phyloP scores from a whole-genome alignment of 1,284 basidiomycete species.

The Anthracocystis panici-leucophaei region DNA sequence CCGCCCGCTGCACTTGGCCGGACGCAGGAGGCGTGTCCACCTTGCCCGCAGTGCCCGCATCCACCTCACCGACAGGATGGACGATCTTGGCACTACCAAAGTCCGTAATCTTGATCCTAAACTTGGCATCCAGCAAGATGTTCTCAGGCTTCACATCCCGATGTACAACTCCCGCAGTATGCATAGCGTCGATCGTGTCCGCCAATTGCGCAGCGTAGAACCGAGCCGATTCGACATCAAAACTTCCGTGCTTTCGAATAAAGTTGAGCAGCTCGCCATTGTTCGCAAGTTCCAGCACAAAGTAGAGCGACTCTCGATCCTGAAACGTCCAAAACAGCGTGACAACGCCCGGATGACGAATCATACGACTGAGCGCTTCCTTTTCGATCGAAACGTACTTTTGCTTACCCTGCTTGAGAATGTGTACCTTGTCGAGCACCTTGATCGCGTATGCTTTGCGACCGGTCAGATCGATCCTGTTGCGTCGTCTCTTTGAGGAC shows the following conservation, averaged over 20 bases:
- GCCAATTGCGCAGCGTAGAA: conserved; percentile 66
- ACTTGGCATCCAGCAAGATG: conserved; percentile 59
- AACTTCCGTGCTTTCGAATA: conserved; percentile 62
- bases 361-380: conserved; percentile 66
- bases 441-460: conserved; percentile 66
- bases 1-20: conserved; percentile 69
- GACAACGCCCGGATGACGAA: conserved; percentile 63
- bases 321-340: conserved; percentile 69
- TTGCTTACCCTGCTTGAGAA: conserved; percentile 69
- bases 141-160: conserved; percentile 67
- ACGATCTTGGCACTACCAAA: conserved; percentile 67
- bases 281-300: conserved; percentile 66
- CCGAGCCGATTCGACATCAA: conserved; percentile 50
- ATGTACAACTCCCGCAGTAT: conserved; percentile 63
- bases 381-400: conserved; percentile 69
- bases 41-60: not conserved
- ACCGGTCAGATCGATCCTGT: conserved; percentile 31
- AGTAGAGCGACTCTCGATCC: conserved; percentile 67
- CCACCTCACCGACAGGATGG: conserved; percentile 26
- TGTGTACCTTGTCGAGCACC: conserved; percentile 69
- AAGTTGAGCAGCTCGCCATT: conserved; percentile 67
- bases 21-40: not conserved
- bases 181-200: conserved; percentile 64
- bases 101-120: conserved; percentile 66
- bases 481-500: conserved; percentile 25